Conservation (phyloP, 768 basidiomycete species). For the Cystobasidium onofrii region DNA sequence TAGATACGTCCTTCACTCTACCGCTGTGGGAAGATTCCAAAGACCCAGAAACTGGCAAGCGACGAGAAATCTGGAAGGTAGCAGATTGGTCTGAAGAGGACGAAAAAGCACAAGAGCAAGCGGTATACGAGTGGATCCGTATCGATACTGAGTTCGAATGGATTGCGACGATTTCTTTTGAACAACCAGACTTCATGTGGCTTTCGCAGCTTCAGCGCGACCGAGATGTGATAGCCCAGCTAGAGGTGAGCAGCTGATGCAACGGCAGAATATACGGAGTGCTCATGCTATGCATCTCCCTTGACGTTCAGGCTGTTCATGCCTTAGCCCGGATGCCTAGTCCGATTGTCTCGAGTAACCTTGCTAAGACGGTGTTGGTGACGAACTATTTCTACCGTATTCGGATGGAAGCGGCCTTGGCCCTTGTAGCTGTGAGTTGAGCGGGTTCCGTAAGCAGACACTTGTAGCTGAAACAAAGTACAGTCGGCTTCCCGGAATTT, state of each 20-base stretch:
- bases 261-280: no score
- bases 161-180: constrained; percentile 85
- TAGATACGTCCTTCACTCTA: constrained; percentile 86
- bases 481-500: constrained; percentile 75
- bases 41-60: constrained; percentile 34
- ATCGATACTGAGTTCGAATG: constrained; percentile 99
- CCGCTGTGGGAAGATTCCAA: constrained; percentile 90
- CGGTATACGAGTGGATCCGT: constrained; percentile 98
- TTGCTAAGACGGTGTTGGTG: constrained; percentile 84
- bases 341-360: constrained; percentile 54
- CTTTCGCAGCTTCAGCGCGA: constrained; percentile 90
- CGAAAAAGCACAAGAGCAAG: constrained; percentile 82
- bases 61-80: constrained; percentile 83
- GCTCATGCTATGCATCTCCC: no score
- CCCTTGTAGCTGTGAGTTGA: constrained; percentile 49
- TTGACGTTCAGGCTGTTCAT: constrained; percentile 63
- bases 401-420: constrained; percentile 83
- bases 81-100: constrained; percentile 93
- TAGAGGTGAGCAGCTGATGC: constrained; percentile 59
- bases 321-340: constrained; percentile 55
- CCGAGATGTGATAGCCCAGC: constrained; percentile 89
- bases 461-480: constrained; percentile 56
- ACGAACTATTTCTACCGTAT: constrained; percentile 93
- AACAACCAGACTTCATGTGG: constrained; percentile 98
- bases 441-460: background rate